phyloP scores from a whole-genome alignment of 306 rosid species.

The Pterocarpus santalinus region DNA sequence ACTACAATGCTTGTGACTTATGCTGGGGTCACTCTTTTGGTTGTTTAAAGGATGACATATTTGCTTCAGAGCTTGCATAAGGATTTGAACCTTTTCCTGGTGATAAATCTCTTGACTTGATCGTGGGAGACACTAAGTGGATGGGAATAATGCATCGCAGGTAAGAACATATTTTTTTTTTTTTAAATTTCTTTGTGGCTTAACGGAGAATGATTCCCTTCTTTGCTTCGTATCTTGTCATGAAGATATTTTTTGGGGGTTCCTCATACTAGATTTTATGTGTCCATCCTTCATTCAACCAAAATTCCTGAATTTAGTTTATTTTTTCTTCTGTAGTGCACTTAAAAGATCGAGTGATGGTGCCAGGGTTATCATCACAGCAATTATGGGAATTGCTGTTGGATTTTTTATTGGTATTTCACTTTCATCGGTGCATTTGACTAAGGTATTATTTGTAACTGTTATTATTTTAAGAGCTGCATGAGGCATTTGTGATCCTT shows the following conservation, averaged over 20 bases:
- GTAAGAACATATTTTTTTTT: slow-evolving; percentile 46
- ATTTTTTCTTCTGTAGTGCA: slow-evolving; percentile 54
- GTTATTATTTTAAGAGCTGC: slow-evolving; percentile 17
- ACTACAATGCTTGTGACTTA: slow-evolving; percentile 30
- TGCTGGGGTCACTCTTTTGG: slow-evolving; percentile 20
- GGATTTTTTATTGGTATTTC: slow-evolving; percentile 88
- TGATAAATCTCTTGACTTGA: slow-evolving; percentile 52
- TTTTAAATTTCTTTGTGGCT: not conserved
- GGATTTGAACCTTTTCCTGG: slow-evolving; percentile 45
- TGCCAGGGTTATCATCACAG: slow-evolving; percentile 63
- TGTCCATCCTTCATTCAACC: not conserved
- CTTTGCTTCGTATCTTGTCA: slow-evolving; percentile 10
- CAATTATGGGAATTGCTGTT: slow-evolving; percentile 73
- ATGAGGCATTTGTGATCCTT: slow-evolving; percentile 38
- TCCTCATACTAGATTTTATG: slow-evolving; percentile 6
- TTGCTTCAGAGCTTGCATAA: slow-evolving; percentile 47
- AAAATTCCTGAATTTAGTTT: slow-evolving; percentile 38
- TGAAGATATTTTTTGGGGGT: slow-evolving; percentile 3
- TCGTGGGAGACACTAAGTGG: slow-evolving; percentile 45
- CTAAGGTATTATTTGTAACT: slow-evolving; percentile 62
- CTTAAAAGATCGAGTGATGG: slow-evolving; percentile 71
- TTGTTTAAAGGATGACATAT: slow-evolving; percentile 53
- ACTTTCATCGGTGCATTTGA: slow-evolving; percentile 65
- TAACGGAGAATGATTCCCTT: not conserved
- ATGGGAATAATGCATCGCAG: slow-evolving; percentile 64